phyloP scores from a whole-genome alignment of 106 monocot genomes.

The Agapanthus africanus region DNA sequence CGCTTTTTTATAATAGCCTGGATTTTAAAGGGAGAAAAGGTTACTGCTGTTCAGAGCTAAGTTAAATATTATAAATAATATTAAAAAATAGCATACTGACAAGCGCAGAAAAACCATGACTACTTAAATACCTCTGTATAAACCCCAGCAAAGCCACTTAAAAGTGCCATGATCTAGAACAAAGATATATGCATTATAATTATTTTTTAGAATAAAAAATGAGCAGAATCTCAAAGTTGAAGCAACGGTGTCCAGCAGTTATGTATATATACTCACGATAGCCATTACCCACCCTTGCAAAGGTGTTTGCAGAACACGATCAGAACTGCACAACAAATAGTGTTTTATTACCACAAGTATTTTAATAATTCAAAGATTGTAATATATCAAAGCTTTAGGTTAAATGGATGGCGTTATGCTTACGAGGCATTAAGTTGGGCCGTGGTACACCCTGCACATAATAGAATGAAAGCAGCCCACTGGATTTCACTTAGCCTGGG shows the following conservation, averaged over 20 bases:
- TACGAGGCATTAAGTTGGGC: constrained; percentile 86
- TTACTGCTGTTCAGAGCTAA: neutral
- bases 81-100: too few relatives aligned
- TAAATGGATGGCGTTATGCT: constrained; percentile 21
- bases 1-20: constrained; percentile 97
- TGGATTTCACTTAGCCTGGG: constrained; percentile 82
- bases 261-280: constrained; percentile 48
- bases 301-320: constrained; percentile 81
- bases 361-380: neutral
- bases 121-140: constrained; percentile 71
- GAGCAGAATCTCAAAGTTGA: neutral
- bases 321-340: constrained; percentile 42
- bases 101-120: neutral
- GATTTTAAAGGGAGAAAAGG: constrained; percentile 3
- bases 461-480: constrained; percentile 88
- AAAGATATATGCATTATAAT: neutral
- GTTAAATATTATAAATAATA: too few relatives aligned
- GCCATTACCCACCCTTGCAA: constrained; percentile 86
- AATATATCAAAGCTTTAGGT: neutral
- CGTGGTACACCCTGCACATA: constrained; percentile 85
- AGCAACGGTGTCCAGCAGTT: neutral
- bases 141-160: constrained; percentile 97
- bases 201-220: too few relatives aligned
- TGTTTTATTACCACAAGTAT: constrained; percentile 1
- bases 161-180: constrained; percentile 85